Base-by-base conservation (phyloP, 2,329 filamentous ascomycete species). In the Hypoxylon rubiginosum region DNA sequence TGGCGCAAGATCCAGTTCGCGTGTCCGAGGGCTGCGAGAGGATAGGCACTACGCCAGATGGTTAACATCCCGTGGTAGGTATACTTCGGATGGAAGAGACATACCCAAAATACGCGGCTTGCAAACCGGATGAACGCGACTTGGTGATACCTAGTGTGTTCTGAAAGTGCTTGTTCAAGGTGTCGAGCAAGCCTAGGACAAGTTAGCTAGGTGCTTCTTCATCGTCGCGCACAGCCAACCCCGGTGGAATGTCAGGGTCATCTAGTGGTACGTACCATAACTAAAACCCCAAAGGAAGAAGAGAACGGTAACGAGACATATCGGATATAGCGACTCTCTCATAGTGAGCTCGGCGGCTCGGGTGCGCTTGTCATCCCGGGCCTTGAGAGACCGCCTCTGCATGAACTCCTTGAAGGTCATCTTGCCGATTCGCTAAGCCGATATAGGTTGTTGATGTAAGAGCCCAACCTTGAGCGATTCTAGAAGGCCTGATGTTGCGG, bases 1-100 rank as follows among this genome's bases (percentile, higher is more conserved):
- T 83, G 84, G 36, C 89, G 85, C 7, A 91, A 80, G 71, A 91
- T 86, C 87, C 87, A 91, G 53, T 90, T 89, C 17, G 90, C 87
- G 57, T 82, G 74, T 19, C 75, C 76, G 39, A 90, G 83, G 63
- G 92, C 92, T 8, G 90, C 90, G 50, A 93, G 82, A 17, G 91
- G 91, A 73, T 92, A 91, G 11, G 88, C 86, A 17, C 87, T 85
- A 69, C 9, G 28, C 13, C 5, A 48, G 39, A 13, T 13, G 13
- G 41, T 72, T 56, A 71, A 66, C 17, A 6, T 41, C 4, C 28
- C 21, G 36, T 34, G 21, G 34, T 48, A 10, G 26, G 19, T 15
- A 61, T 2, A n/a, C 2, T 11, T 28, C 15, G 3, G 17, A 32
- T 39, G 10, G 26, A 67, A 48, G 62, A 30, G 30, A 73, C 80